Base-by-base conservation (phyloP, 495 filamentous ascomycete genomes). In the Talaromyces thailandensis region DNA sequence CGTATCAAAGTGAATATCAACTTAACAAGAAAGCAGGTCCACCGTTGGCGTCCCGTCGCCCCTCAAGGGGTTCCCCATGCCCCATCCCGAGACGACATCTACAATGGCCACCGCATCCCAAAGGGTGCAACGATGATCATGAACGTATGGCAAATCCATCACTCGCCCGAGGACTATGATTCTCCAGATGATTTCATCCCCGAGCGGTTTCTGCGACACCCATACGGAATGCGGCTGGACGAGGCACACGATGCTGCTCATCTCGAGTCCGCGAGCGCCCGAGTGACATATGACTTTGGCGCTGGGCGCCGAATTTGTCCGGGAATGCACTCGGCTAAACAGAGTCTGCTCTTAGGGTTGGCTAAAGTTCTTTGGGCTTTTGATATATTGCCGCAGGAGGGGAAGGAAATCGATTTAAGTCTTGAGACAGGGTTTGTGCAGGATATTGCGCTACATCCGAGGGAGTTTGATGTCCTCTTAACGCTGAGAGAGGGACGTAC, bases 231-330 rank as follows among this genome's bases (percentile, higher is more conserved):
- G 26, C 26, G 26, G 26, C 26, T 28, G 26, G 26, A 28, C 26
- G 26, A 28, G 26, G 26, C 26, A 28, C 26, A 28, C 26, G 26
- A 28, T 28, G 26, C 26, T 28, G 26, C 26, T 28, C 26, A 28
- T 28, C 26, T 28, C 26, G 26, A 28, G 26, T 28, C 26, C 26
- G 26, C 26, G 26, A 28, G 26, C 26, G 26, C 26, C 26, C 26
- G 26, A 28, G 26, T 28, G 26, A 28, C 26, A 28, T 28, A 28
- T 6, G 66, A 11, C 84, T 87, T 86, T 65, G 84, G 85, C 3
- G 86, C 81, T 68, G 85, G 85, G 1, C 77, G 82, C 1, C 80
- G 85, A 24, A 80, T 77, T 6, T 88, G 85, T 70, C 81, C 83
- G 59, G 84, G 85, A 11, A 66, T 80, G 37, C 76, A 76, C 29